Evolutionary conservation across 2,329 filamentous ascomycete genomes (phyloP), one percentile per base, ranked within the genome.

Genomic region (Rhexocercosporidium sp.): DNA sequence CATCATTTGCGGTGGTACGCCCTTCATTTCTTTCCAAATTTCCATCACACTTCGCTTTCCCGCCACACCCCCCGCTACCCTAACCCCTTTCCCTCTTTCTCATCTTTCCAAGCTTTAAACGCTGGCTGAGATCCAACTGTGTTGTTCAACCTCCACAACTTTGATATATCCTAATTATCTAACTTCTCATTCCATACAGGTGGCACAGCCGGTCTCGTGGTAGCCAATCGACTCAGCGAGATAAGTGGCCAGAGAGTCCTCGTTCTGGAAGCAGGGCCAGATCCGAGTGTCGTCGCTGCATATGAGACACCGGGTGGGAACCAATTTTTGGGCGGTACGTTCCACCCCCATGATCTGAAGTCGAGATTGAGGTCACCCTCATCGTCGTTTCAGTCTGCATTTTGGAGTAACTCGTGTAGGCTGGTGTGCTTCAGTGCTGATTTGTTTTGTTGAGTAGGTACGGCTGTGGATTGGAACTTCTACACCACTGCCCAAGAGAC

Each of bases 1-100:
- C 64, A 70, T 83, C n/a, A 74, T 84, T 39, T 74, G 82, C 39
- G 82, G 82, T 14, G 82, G 82, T 65, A 60, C 20, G 31, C 41
- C 44, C 1, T 47, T 7, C 22, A 18, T 20, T 41, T 25, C 20
- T 14, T 20, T 8, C 44, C 12, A n/a, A 47, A 47, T 8, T 47
- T 8, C 20, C 44, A 22, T n/a, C n/a, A n/a, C n/a, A n/a, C n/a
- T n/a, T n/a, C n/a, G n/a, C n/a, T n/a, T n/a, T n/a, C n/a, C n/a
- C n/a, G n/a, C n/a, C n/a, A 22, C 25, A 4, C 0, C 44, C 5
- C 37, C 14, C 37, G 44, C 25, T 47, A n/a, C 44, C 18, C 37
- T 41, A 11, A 41, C 7, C 2, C 37, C 37, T 47, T 12, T 20
- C 44, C 18, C 25, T 8, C 51, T 3, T 56, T 27, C 16, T 44